Evolutionary conservation across 2,329 filamentous ascomycete genomes (phyloP), one percentile per base, ranked within the genome.

Genomic region (Colletotrichum salicis): DNA sequence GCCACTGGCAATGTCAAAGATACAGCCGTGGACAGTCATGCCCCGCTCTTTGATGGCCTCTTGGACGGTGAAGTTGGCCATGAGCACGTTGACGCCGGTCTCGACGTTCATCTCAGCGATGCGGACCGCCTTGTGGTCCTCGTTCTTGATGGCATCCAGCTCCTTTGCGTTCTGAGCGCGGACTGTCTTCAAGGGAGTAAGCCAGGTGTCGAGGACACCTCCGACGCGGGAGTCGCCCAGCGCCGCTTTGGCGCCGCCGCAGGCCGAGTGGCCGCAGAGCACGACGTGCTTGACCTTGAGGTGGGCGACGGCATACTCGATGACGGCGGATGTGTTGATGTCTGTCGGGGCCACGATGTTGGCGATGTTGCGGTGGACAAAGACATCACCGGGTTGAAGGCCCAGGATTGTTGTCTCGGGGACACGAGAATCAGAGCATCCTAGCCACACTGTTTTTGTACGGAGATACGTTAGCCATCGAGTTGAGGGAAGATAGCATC

Each of bases 291-390:
- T 87, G 76, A 93, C 91, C 76, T 92, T 90, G 45, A 97, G 85
- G 79, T 93, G 86, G 69, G 83, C 85, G 71, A 97, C 93, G 55
- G 94, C 92, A 79, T 92, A 97, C 79, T 96, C 92, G 79, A 97
- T 91, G 57, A 96, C 94, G 67, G 90, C 89, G 12, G 90, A 87
- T 41, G 91, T 91, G 83, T 90, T 94, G 80, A 96, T 88, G 80
- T 97, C 94, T 76, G 90, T 91, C 24, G 91, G 85, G 69, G 91
- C 90, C 74, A 97, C 84, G 78, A 96, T 90, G 84, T 97, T 97
- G 82, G 93, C 94, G 80, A 97, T 95, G 85, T 97, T 97, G 80
- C 94, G 93, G 86, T 97, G 94, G 64, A 94, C 92, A 81, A 97
- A 97, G 76, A 97, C 91, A 77, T 97, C 94, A 71, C 94, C 94